Evolutionary conservation across 208 protist species (phyloP).

Genomic region (Leishmania guyanensis): DNA sequence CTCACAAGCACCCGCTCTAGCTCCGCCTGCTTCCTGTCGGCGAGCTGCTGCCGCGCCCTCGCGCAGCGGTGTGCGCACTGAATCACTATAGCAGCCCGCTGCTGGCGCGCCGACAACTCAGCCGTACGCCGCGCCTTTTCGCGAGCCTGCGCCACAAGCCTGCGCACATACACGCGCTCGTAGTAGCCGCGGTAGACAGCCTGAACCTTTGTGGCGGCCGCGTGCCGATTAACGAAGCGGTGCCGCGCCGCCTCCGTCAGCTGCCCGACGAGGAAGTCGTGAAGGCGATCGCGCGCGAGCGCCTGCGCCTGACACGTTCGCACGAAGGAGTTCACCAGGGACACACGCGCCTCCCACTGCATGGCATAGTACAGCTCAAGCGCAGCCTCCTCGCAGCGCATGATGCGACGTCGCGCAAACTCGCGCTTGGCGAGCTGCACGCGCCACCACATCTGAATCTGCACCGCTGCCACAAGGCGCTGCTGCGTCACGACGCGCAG

Average conservation of each 20-base stretch:
- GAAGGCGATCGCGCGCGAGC: constrained; percentile 18
- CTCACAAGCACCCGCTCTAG: constrained; percentile 45
- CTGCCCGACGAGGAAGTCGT: constrained; percentile 39
- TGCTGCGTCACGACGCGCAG: constrained; percentile 36
- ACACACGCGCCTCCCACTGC: constrained; percentile 64
- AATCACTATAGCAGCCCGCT: constrained; percentile 57
- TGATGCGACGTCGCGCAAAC: constrained; percentile 22
- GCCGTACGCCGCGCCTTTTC: constrained; percentile 40
- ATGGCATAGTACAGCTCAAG: constrained; percentile 59
- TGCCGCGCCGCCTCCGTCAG: constrained; percentile 41
- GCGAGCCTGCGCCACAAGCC: constrained; percentile 47
- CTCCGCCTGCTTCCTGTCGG: constrained; percentile 32
- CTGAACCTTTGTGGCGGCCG: constrained; percentile 74
- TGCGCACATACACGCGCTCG: constrained; percentile 69
- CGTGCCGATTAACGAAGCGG: constrained; percentile 45
- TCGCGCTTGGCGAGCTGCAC: constrained; percentile 44
- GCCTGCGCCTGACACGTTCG: constrained; percentile 42
- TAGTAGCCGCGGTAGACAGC: constrained; percentile 78
- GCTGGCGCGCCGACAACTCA: constrained; percentile 43
- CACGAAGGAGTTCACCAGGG: constrained; percentile 54
- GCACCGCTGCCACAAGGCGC: constrained; percentile 29
- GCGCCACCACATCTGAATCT: constrained; percentile 82
- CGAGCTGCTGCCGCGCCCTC: constrained; percentile 38
- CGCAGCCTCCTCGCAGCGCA: constrained; percentile 56
- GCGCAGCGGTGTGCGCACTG: constrained; percentile 68